Conservation (phyloP, 139 green algal genomes). For the Chlamydomonas applanata region DNA sequence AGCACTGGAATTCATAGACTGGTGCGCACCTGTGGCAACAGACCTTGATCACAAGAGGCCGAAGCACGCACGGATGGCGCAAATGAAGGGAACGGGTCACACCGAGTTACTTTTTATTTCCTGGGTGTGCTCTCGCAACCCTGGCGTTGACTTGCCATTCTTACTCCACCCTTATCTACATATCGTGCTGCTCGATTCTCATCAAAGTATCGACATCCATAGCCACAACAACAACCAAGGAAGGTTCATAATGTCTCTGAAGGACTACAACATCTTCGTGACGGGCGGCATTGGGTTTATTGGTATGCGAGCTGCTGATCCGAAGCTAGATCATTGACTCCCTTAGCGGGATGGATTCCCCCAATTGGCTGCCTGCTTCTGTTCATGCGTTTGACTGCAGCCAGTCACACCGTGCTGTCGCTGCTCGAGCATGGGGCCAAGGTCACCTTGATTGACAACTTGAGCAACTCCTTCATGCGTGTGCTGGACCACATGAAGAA, state of each 20-base stretch:
- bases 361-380: background rate
- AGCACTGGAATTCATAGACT: no score
- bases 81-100: background rate
- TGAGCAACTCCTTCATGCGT: conserved; percentile 85
- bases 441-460: conserved; percentile 90
- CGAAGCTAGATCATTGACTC: no score
- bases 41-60: no score
- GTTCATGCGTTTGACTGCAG: conserved; percentile 49
- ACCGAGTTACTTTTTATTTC: no score
- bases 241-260: conserved; percentile 33
- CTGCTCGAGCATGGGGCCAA: conserved; percentile 81
- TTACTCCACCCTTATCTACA: no score
- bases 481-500: conserved; percentile 83
- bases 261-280: conserved; percentile 69
- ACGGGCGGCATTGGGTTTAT: conserved; percentile 84
- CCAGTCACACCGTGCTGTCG: conserved; percentile 84
- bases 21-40: no score
- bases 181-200: no score
- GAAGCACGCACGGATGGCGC: background rate
- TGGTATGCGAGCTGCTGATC: conserved; percentile 34
- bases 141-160: no score
- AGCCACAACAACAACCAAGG: no score
- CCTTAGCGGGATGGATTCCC: background rate
- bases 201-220: no score
- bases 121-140: no score